Percentiles rank a stretch among this genome's conserved stretches.
These are phyloP conservation scores for Hypoxylon subgilvum DNA, from an alignment of 495 filamentous ascomycete genomes.

Conservation along the genomic window DNA sequence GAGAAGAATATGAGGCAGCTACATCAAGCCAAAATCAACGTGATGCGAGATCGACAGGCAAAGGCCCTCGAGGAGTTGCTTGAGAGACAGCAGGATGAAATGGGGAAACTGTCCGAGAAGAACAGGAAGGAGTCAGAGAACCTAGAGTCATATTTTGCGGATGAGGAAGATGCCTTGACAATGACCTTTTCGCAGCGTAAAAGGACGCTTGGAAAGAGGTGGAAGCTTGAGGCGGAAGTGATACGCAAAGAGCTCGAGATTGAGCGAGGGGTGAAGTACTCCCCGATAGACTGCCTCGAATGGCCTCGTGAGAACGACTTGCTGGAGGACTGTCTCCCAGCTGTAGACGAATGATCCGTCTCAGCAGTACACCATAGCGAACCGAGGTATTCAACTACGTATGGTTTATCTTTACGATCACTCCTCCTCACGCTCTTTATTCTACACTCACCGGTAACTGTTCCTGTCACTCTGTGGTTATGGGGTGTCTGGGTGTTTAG, in stretches of 20 bases:
- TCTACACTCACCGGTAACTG: not conserved
- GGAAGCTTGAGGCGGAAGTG: slow-evolving; percentile 70
- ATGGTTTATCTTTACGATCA: not conserved
- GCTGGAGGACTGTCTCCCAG: slow-evolving; percentile 26
- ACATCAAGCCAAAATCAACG: slow-evolving; percentile 77
- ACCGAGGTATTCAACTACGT: not conserved
- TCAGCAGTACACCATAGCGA: not conserved
- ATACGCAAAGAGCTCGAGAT: slow-evolving; percentile 64
- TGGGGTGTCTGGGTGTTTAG: not conserved
- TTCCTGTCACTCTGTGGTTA: slow-evolving; percentile 1
- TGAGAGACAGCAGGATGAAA: slow-evolving; percentile 68
- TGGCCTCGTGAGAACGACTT: slow-evolving; percentile 46
- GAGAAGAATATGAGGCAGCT: slow-evolving; percentile 73
- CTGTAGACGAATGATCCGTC: slow-evolving; percentile 26
- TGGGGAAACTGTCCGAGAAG: slow-evolving; percentile 59
- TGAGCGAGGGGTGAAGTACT: slow-evolving; percentile 56
- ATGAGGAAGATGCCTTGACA: slow-evolving; percentile 59
- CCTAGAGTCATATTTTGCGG: slow-evolving; percentile 61
- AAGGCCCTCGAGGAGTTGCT: slow-evolving; percentile 70
- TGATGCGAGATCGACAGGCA: slow-evolving; percentile 77
- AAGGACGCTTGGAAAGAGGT: slow-evolving; percentile 58
- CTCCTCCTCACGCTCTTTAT: not conserved
- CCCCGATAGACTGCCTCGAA: slow-evolving; percentile 51
- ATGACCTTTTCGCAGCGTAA: slow-evolving; percentile 59
- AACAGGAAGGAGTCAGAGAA: slow-evolving; percentile 58